A percentile compares a stretch with the other conserved stretches of the same genome.
These are phyloP conservation scores for Erodium trifolium DNA, from an alignment of 441 rosid genomes.

Conservation along the genomic window DNA sequence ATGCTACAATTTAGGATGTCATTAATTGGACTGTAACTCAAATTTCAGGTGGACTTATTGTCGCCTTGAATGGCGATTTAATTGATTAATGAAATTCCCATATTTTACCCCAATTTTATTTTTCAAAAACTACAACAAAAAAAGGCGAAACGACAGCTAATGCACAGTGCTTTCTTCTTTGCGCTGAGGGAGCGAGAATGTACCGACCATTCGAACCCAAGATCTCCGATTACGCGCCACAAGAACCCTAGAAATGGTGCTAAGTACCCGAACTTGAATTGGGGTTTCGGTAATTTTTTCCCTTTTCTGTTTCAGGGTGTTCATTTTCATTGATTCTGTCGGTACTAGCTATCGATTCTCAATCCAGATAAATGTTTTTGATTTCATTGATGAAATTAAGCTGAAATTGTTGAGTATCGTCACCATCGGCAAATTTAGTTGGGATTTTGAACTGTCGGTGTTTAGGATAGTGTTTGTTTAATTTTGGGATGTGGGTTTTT, in stretches of 20 bases:
- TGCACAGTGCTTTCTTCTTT: not conserved
- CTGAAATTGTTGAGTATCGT: not conserved
- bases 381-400: not conserved
- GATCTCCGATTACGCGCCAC: not conserved
- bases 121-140: not conserved
- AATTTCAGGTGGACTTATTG: too few relatives aligned
- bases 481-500: not conserved
- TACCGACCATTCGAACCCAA: conserved; percentile 1
- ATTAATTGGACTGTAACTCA: too few relatives aligned
- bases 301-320: not conserved
- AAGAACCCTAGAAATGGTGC: not conserved
- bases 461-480: not conserved
- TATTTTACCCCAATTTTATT: too few relatives aligned
- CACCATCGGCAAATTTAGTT: too few relatives aligned
- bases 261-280: not conserved
- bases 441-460: not conserved
- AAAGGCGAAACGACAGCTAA: too few relatives aligned
- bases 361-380: not conserved
- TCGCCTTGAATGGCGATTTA: too few relatives aligned
- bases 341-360: not conserved
- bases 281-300: not conserved
- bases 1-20: too few relatives aligned
- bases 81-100: too few relatives aligned
- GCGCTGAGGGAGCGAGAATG: not conserved
- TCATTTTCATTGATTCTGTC: not conserved